These are phyloP conservation scores for Lachnellula hyalina DNA, from an alignment of 2,329 filamentous ascomycete species.

Conservation along the genomic window DNA sequence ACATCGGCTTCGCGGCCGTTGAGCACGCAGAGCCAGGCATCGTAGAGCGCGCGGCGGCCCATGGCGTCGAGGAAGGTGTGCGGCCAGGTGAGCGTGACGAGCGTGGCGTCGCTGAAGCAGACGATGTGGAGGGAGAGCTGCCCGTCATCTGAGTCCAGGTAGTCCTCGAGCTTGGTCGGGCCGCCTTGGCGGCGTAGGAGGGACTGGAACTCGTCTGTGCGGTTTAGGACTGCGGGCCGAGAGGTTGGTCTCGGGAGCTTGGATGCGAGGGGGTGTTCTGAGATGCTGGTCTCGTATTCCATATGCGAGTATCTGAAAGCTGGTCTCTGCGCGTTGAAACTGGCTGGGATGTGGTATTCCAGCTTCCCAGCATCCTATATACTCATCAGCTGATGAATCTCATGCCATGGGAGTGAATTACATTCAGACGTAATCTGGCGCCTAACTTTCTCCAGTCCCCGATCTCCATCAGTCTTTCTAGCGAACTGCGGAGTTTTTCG, in stretches of 20 bases:
- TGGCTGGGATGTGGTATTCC: conserved; percentile 36
- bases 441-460: conserved; percentile 41
- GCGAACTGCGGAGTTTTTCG: not conserved
- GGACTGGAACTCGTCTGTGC: conserved; percentile 1
- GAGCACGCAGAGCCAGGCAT: conserved; percentile 42
- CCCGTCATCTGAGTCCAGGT: conserved; percentile 37
- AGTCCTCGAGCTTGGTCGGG: conserved; percentile 34
- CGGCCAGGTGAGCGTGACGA: conserved; percentile 41
- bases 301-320: conserved; percentile 37
- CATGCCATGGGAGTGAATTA: conserved; percentile 19
- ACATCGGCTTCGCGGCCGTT: conserved; percentile 39
- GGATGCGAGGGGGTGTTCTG: conserved; percentile 36
- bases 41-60: conserved; percentile 37
- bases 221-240: conserved; percentile 28
- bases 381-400: not conserved
- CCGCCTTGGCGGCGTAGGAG: conserved; percentile 21
- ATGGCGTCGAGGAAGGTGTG: conserved; percentile 44
- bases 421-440: conserved; percentile 37
- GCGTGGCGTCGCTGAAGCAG: conserved; percentile 43
- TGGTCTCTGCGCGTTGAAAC: conserved; percentile 34
- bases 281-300: conserved; percentile 32
- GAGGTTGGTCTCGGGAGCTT: conserved; percentile 32
- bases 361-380: conserved; percentile 22
- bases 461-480: conserved; percentile 33
- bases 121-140: conserved; percentile 43